Base-by-base conservation (phyloP, 148 eudicot genomes). In the Dianthus caryophyllus region DNA sequence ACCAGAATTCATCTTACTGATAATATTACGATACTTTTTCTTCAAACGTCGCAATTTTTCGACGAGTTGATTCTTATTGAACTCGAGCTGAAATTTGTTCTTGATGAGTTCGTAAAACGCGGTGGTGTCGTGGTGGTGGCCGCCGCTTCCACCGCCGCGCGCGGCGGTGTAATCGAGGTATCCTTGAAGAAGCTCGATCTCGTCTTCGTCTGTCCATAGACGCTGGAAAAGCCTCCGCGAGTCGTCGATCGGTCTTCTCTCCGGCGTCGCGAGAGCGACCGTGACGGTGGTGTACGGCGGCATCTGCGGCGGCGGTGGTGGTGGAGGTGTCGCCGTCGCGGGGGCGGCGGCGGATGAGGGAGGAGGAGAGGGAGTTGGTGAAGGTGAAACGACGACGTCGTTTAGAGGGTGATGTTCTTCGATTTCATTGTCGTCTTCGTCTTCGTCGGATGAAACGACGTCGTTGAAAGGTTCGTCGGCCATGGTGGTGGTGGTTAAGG, bases 31-130 rank as follows among this genome's bases (percentile, higher is more conserved):
- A 48, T 85, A 93, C 83, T 93, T 93, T 80, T 89, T 93, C 82
- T 93, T 93, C 76, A 93, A 75, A 60, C 98, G 66, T 62, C 98
- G 57, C 14, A 93, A 74, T 72, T 93, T 93, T 78, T 93, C 98
- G 5, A 93, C 98, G 26, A 93, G 62, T 72, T 93, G 98, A 60
- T 83, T 89, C 85, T 89, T 89, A 29, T 93, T 93, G 41, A 87
- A 93, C 49, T 93, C 98, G 38, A 93, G 75, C 77, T 89, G 96
- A 2, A 93, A 66, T 57, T 79, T 89, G 9, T 62, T 57, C 80
- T 79, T 87, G 73, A 93, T 85, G 86, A 85, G 96, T 16, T 93
- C 98, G 33, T 93, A 93, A 26, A 93, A 93, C 74, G 88, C 91
- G 22, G 91, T 62, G 67, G 98, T 89, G 54, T 89, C 96, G 15